Percentiles rank a stretch among this genome's conserved stretches.
These are phyloP conservation scores for Colletotrichum salicis DNA, from an alignment of 2,329 filamentous ascomycete species.

Conservation along the genomic window DNA sequence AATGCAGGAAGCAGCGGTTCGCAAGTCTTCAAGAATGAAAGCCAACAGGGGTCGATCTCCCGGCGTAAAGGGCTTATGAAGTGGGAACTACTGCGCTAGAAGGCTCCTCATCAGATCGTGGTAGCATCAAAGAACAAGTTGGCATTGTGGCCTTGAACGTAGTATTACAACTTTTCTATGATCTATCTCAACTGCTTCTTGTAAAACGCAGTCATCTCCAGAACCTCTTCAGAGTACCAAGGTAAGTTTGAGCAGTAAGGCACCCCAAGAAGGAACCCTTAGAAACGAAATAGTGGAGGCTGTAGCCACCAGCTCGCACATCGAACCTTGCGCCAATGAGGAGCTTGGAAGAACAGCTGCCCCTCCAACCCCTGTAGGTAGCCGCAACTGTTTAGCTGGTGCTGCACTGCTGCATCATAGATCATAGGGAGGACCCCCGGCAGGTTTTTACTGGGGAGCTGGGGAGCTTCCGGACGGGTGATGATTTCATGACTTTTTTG, in stretches of 20 bases:
- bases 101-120: neutral
- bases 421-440: slow-evolving; percentile 15
- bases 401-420: neutral
- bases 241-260: neutral
- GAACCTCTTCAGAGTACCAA: neutral
- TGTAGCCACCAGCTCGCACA: neutral
- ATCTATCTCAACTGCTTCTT: neutral
- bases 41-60: neutral
- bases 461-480: slow-evolving; percentile 23
- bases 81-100: neutral
- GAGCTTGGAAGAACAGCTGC: neutral
- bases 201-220: neutral
- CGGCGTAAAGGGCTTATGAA: neutral
- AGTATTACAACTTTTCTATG: neutral
- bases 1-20: neutral
- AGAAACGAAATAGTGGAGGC: neutral
- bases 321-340: slow-evolving; percentile 20
- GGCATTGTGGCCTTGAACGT: neutral
- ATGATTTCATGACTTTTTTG: slow-evolving; percentile 35
- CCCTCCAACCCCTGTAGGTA: slow-evolving; percentile 7
- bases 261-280: no score
- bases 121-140: neutral
- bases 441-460: slow-evolving; percentile 21
- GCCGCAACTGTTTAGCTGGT: slow-evolving; percentile 1
- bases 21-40: neutral